Evolutionary conservation across 345 rosid genomes (phyloP).

Genomic region (Isatis tinctoria): DNA sequence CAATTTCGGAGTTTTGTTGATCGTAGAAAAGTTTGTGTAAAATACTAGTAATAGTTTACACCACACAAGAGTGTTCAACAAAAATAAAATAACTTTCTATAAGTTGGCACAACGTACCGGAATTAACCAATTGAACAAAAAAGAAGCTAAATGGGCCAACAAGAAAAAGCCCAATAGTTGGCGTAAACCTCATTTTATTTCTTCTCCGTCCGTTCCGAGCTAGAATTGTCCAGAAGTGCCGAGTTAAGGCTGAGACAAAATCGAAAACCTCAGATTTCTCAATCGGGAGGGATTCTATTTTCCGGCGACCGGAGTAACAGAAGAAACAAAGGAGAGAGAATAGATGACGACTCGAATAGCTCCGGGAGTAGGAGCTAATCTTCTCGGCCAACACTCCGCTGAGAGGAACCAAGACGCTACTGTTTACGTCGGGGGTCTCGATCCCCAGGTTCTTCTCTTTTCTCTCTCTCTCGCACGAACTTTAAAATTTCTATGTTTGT

Average conservation of each 20-base stretch:
- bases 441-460: slow-evolving; percentile 53
- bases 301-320: slow-evolving; percentile 19
- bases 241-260: neutral
- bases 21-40: too few relatives aligned
- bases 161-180: neutral
- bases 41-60: too few relatives aligned
- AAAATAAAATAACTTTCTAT: too few relatives aligned
- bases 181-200: neutral
- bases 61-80: too few relatives aligned
- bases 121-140: neutral
- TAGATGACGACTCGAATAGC: slow-evolving; percentile 92
- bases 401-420: slow-evolving; percentile 99
- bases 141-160: neutral
- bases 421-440: slow-evolving; percentile 87
- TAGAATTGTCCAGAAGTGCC: neutral
- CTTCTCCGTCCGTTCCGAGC: neutral
- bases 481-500: neutral
- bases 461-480: neutral
- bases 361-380: slow-evolving; percentile 96
- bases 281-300: neutral
- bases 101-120: too few relatives aligned
- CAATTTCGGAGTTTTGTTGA: too few relatives aligned
- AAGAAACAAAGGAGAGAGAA: neutral
- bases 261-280: slow-evolving; percentile 18
- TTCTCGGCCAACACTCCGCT: slow-evolving; percentile 95